Percentiles rank a stretch among this genome's conserved stretches.
Conservation (phyloP, 2,329 filamentous ascomycete genomes). For the Raffaelea arxii region DNA sequence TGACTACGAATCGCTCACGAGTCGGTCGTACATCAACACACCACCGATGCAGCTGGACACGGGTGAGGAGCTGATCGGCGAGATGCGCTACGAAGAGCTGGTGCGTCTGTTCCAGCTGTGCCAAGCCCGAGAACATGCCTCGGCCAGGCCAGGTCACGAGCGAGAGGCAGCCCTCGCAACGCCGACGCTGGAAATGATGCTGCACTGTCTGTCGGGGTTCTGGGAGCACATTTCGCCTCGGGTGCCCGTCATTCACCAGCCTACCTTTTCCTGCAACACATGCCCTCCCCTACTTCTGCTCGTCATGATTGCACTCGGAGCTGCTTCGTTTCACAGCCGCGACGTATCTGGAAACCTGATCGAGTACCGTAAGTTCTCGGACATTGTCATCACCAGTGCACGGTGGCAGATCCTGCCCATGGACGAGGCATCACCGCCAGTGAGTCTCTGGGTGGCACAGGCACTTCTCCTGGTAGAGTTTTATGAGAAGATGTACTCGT, state of each 20-base stretch:
- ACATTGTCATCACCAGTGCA: slow-evolving; percentile 59
- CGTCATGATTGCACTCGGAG: slow-evolving; percentile 76
- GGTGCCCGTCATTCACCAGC: slow-evolving; percentile 78
- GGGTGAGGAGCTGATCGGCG: slow-evolving; percentile 33
- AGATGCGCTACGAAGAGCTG: slow-evolving; percentile 34
- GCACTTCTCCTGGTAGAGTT: slow-evolving; percentile 73
- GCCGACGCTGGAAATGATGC: slow-evolving; percentile 71
- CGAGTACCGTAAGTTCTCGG: slow-evolving; percentile 38
- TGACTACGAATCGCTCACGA: slow-evolving; percentile 39
- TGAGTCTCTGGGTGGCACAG: slow-evolving; percentile 82
- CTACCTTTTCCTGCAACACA: slow-evolving; percentile 74
- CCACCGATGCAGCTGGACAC: slow-evolving; percentile 27
- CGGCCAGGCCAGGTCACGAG: slow-evolving; percentile 38
- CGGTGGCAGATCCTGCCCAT: slow-evolving; percentile 79
- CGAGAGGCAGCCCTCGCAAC: slow-evolving; percentile 32
- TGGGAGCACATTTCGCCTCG: slow-evolving; percentile 82
- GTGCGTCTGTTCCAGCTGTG: slow-evolving; percentile 32
- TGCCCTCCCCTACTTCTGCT: slow-evolving; percentile 69
- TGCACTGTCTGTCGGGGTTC: slow-evolving; percentile 75
- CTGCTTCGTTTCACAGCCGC: slow-evolving; percentile 62
- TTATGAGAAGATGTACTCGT: slow-evolving; percentile 88
- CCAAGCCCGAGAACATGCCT: slow-evolving; percentile 30
- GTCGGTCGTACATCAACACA: slow-evolving; percentile 35
- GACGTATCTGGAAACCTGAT: slow-evolving; percentile 41
- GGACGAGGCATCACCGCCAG: slow-evolving; percentile 71